phyloP scores from a whole-genome alignment of 2,329 filamentous ascomycete genomes.

The Sphaerostilbella broomeana region DNA sequence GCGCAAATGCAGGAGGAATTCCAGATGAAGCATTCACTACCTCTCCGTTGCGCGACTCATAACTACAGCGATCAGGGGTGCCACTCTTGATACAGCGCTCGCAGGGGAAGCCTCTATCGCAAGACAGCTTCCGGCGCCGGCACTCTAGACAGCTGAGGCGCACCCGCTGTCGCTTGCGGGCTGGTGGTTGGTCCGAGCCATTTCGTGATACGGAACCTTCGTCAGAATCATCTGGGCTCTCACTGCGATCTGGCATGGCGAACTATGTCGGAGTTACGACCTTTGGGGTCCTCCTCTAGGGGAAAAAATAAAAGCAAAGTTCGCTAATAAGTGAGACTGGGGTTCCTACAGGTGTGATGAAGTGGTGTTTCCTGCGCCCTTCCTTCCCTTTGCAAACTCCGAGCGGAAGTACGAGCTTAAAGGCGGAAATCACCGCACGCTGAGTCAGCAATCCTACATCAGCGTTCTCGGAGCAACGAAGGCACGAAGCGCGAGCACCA shows the following conservation, averaged over 20 bases:
- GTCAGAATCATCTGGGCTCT: conserved; percentile 35
- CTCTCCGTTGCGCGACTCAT: conserved; percentile 50
- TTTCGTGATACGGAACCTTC: conserved; percentile 20
- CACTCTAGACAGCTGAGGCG: conserved; percentile 55
- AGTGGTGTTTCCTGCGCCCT: conserved; percentile 4
- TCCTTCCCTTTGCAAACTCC: neutral
- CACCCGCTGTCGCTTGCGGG: conserved; percentile 53
- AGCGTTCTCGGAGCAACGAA: conserved; percentile 8
- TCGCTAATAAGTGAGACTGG: conserved; percentile 14
- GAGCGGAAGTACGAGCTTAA: conserved; percentile 8
- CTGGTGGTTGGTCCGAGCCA: conserved; percentile 29
- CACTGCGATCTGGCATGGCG: conserved; percentile 27
- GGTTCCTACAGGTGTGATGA: conserved; percentile 22
- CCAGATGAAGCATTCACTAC: conserved; percentile 42
- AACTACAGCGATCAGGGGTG: conserved; percentile 53
- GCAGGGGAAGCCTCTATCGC: conserved; percentile 55
- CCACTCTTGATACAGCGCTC: conserved; percentile 57
- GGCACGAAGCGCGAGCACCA: neutral
- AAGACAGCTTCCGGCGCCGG: conserved; percentile 54
- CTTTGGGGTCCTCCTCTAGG: conserved; percentile 17
- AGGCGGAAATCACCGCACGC: neutral
- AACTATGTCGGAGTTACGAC: conserved; percentile 31
- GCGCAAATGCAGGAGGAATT: conserved; percentile 36
- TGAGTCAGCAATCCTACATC: conserved; percentile 5
- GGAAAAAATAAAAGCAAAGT: conserved; percentile 7